Percentiles rank a stretch among this genome's conserved stretches.
Evolutionary conservation across 257 asterid genomes (phyloP).

Genomic region (Nicotiana knightiana): DNA sequence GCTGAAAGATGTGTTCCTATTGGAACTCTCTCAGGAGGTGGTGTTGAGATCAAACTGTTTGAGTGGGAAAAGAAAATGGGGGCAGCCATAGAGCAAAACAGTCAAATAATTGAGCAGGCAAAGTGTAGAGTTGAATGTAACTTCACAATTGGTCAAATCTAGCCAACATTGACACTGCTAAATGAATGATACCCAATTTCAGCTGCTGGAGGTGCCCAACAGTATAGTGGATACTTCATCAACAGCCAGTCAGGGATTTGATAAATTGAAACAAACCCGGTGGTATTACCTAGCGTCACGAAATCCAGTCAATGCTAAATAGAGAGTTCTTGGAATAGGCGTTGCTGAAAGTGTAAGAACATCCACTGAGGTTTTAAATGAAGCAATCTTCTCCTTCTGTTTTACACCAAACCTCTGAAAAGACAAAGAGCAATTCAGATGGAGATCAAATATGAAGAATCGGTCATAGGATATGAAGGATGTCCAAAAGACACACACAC

Average conservation of each 20-base stretch:
- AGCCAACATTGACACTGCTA: conserved; percentile 7
- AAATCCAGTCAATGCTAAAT: conserved; percentile 93
- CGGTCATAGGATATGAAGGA: conserved; percentile 1
- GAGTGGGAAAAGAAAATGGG: conserved; percentile 13
- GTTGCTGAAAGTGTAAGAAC: conserved; percentile 98
- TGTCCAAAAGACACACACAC: not conserved
- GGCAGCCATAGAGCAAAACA: not conserved
- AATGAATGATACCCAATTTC: not conserved
- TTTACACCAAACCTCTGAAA: conserved; percentile 94
- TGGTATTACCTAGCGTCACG: conserved; percentile 91
- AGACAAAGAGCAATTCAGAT: conserved; percentile 21
- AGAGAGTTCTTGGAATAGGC: conserved; percentile 94
- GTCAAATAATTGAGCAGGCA: not conserved
- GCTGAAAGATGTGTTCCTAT: conserved; percentile 87
- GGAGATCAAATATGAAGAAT: conserved; percentile 7
- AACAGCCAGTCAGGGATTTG: not conserved
- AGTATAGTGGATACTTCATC: conserved; percentile 3
- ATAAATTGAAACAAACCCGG: conserved; percentile 8
- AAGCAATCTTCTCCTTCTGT: conserved; percentile 96
- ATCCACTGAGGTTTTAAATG: conserved; percentile 91
- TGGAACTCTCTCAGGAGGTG: conserved; percentile 99
- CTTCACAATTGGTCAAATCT: not conserved
- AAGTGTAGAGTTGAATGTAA: conserved; percentile 5
- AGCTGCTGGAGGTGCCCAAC: conserved; percentile 9
- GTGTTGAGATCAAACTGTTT: conserved; percentile 83